These are phyloP conservation scores for Cronartium quercuum DNA, from an alignment of 1,284 basidiomycete species.

Conservation along the genomic window DNA sequence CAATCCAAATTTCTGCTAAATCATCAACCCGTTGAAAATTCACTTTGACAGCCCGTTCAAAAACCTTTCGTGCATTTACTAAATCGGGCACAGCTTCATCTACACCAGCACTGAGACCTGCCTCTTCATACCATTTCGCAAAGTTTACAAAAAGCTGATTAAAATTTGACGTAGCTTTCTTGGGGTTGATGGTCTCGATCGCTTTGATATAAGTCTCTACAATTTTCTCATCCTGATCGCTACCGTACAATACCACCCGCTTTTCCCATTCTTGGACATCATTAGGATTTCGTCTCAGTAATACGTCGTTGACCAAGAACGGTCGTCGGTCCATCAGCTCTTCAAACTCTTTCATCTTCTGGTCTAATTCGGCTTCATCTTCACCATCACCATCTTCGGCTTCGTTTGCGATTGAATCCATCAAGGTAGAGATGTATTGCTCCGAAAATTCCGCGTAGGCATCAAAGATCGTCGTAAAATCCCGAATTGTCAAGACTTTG, in stretches of 20 bases:
- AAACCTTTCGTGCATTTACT: slow-evolving; percentile 77
- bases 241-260: slow-evolving; percentile 83
- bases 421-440: slow-evolving; percentile 80
- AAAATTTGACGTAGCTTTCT: slow-evolving; percentile 84
- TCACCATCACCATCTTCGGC: slow-evolving; percentile 67
- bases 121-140: slow-evolving; percentile 95
- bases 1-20: slow-evolving; percentile 96
- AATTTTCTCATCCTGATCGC: slow-evolving; percentile 78
- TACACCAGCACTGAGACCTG: slow-evolving; percentile 61
- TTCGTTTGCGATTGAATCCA: slow-evolving; percentile 74
- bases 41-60: slow-evolving; percentile 84
- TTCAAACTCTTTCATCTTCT: slow-evolving; percentile 87
- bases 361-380: slow-evolving; percentile 78
- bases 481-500: slow-evolving; percentile 82
- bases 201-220: slow-evolving; percentile 87
- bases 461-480: slow-evolving; percentile 98
- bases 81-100: slow-evolving; percentile 64
- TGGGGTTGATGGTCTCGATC: slow-evolving; percentile 77
- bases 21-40: slow-evolving; percentile 96
- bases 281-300: slow-evolving; percentile 87
- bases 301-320: slow-evolving; percentile 92
- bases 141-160: slow-evolving; percentile 90
- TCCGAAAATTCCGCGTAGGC: slow-evolving; percentile 92
- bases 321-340: slow-evolving; percentile 89
- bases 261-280: slow-evolving; percentile 99